A percentile compares a stretch with the other conserved stretches of the same genome.
Evolutionary conservation across 2,329 filamentous ascomycete genomes (phyloP).

Genomic region (Aspergillus ruber): DNA sequence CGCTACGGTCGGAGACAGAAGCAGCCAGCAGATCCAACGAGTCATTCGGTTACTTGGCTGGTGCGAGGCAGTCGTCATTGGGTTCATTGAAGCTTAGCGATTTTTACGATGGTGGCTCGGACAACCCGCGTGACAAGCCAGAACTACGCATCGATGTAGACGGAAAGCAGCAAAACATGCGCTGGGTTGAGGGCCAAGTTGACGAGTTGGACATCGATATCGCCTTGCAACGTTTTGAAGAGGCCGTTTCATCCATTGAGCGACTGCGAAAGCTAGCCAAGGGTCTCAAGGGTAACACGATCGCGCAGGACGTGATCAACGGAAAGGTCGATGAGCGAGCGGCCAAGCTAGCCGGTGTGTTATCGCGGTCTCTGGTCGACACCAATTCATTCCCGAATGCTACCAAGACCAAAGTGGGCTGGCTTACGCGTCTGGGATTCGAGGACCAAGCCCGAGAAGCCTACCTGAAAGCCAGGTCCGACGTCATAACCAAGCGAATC

Average conservation of each 20-base stretch:
- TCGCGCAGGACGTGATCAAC: constrained; percentile 86
- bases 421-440: constrained; percentile 80
- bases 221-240: constrained; percentile 80
- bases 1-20: constrained; percentile 77
- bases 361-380: constrained; percentile 70
- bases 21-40: constrained; percentile 78
- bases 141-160: constrained; percentile 88
- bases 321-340: constrained; percentile 86
- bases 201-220: constrained; percentile 96
- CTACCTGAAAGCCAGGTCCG: constrained; percentile 73
- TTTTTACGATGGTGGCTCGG: constrained; percentile 64
- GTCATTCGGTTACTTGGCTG: constrained; percentile 78
- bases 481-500: constrained; percentile 71
- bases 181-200: constrained; percentile 92
- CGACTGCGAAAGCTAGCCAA: constrained; percentile 73
- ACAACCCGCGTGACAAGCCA: constrained; percentile 64
- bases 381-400: constrained; percentile 70
- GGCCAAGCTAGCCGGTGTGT: constrained; percentile 64
- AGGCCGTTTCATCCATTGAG: constrained; percentile 76
- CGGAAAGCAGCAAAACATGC: constrained; percentile 90
- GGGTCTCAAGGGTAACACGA: constrained; percentile 73
- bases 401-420: constrained; percentile 73
- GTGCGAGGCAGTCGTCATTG: constrained; percentile 58
- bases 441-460: constrained; percentile 83
- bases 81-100: constrained; percentile 67